Evolutionary conservation across 345 rosid genomes (phyloP), one percentile per base, ranked within the genome.

Genomic region (Murraya koenigii): DNA sequence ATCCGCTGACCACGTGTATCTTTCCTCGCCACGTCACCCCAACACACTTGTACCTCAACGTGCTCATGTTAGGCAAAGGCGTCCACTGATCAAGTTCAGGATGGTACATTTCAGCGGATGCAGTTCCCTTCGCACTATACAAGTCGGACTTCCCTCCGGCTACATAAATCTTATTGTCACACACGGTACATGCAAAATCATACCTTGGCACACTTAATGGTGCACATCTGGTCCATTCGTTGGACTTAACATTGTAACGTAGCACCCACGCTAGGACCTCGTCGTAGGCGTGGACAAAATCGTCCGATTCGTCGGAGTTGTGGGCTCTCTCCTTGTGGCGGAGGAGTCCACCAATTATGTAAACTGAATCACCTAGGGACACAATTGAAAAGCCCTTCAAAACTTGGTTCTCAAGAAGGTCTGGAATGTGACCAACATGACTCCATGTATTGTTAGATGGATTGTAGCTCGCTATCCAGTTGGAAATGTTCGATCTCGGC

Each of bases 1-100:
- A 89, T 8, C 92, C 91, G 1, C 90, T 85, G 0, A 88, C 87
- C 33, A 89, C 88, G 71, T 83, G 79, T 71, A 89, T 79, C 66
- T 88, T 87, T 0, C 86, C 91, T 22, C 61, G 85, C 87, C 89
- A 84, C 5, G 87, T 84, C 59, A 91, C 89, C 0, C 88, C 91
- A 0, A 82, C 88, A 13, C 90, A 85, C 61, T 89, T 88, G 82
- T 84, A 88, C 69, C 91, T 84, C 61, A 77, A 49, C 2, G 82
- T 77, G 72, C 78, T 85, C 89, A 87, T 85, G 75, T 49, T 49
- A 0, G 89, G 90, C 68, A 89, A 54, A 0, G 73, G 60, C 0
- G 76, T 77, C 93, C 93, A 91, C 23, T n/a, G 63, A 14, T 85
- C 63, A 0, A 20, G 10, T 1, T 7, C 3, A 4, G 89, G 88